phyloP scores from a whole-genome alignment of 305 asterid genomes.

The Fraxinus platypoda region DNA sequence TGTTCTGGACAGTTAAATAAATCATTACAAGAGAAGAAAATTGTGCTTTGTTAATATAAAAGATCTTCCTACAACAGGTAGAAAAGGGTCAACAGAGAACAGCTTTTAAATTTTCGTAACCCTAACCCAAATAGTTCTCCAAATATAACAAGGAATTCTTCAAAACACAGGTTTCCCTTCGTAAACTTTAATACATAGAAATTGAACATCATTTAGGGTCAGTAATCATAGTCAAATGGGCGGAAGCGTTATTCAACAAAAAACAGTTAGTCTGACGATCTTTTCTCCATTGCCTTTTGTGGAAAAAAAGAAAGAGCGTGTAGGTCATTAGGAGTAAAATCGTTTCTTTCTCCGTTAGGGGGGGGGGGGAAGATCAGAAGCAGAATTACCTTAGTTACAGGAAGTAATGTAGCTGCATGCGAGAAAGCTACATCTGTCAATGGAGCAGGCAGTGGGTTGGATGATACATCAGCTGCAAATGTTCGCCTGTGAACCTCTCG shows the following conservation, averaged over 20 bases:
- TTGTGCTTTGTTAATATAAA: not conserved
- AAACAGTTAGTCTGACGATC: not conserved
- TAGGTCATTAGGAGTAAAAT: constrained; percentile 9
- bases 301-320: not conserved
- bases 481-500: constrained; percentile 96
- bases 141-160: constrained; percentile 11
- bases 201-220: not conserved
- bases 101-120: not conserved
- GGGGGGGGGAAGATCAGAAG: constrained; percentile 16
- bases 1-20: not conserved
- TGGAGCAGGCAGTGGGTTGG: constrained; percentile 90
- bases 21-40: not conserved
- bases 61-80: not conserved
- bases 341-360: not conserved
- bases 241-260: not conserved
- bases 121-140: not conserved
- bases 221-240: not conserved
- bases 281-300: not conserved
- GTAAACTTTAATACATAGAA: not conserved
- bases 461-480: constrained; percentile 83
- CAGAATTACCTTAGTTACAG: constrained; percentile 80
- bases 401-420: constrained; percentile 95
- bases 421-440: constrained; percentile 98
- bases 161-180: not conserved
- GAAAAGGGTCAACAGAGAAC: not conserved